Conservation (phyloP, 2,329 filamentous ascomycete genomes). For the Phyllosticta citribraziliensis region DNA sequence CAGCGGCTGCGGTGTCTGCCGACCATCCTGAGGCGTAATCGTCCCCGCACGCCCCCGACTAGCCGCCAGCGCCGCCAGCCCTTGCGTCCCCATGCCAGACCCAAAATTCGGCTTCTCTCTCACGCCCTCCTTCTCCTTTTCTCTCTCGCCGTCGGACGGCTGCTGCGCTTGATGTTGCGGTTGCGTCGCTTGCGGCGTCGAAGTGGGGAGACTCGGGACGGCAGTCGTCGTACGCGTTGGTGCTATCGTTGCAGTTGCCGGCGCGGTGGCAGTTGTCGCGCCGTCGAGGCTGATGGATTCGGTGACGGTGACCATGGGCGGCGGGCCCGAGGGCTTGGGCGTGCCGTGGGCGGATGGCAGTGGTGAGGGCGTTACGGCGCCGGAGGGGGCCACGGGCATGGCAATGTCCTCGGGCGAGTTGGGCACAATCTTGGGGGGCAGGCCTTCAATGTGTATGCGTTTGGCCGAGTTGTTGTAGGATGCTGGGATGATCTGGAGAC, state of each 20-base stretch:
- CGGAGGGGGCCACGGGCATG: conserved; percentile 60
- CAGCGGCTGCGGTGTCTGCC: conserved; percentile 7
- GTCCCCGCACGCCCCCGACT: conserved; percentile 1
- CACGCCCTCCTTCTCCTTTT: neutral
- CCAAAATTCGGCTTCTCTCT: neutral
- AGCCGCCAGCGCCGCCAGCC: conserved; percentile 1
- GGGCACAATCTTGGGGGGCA: conserved; percentile 58
- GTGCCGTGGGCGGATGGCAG: conserved; percentile 15
- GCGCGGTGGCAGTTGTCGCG: neutral
- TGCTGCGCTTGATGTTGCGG: neutral
- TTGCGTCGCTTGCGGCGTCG: neutral
- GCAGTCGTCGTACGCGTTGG: neutral
- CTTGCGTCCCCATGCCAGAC: conserved; percentile 1
- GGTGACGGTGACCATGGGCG: neutral
- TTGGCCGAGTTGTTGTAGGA: conserved; percentile 96
- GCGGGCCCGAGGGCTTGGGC: neutral
- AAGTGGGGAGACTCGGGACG: neutral
- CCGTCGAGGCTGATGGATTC: neutral
- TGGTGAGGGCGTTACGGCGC: conserved; percentile 34
- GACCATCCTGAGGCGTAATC: conserved; percentile 8
- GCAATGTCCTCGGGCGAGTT: conserved; percentile 72
- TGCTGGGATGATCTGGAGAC: conserved; percentile 76
- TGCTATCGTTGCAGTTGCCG: neutral
- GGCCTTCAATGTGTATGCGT: conserved; percentile 70
- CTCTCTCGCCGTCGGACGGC: neutral